Conservation (phyloP, 2,329 filamentous ascomycete genomes). For the Tricladium varicosporioides region DNA sequence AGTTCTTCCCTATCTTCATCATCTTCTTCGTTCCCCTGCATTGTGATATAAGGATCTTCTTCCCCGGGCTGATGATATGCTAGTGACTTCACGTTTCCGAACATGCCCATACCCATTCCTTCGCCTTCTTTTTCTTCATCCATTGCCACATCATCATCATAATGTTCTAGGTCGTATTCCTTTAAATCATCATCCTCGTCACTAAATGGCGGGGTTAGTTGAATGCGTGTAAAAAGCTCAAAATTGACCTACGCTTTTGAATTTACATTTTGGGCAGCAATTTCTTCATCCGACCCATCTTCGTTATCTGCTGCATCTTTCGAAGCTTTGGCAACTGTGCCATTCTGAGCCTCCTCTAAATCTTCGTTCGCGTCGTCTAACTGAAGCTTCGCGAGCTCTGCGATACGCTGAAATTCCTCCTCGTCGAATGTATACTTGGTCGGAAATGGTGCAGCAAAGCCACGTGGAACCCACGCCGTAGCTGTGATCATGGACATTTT, state of each 20-base stretch:
- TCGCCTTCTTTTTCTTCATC: constrained; percentile 51
- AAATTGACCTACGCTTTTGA: constrained; percentile 40
- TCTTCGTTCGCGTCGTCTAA: constrained; percentile 89
- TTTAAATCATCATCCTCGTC: constrained; percentile 83
- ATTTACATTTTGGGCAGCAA: constrained; percentile 30
- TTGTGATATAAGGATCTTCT: constrained; percentile 94
- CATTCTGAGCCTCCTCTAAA: constrained; percentile 56
- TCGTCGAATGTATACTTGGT: constrained; percentile 58
- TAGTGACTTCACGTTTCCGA: constrained; percentile 90
- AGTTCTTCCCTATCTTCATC: constrained; percentile 91
- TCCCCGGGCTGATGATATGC: constrained; percentile 93
- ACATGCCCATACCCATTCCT: constrained; percentile 80
- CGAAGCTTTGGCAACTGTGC: constrained; percentile 30
- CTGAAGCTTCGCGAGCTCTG: constrained; percentile 57
- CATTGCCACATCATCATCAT: constrained; percentile 77
- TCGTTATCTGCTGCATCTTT: constrained; percentile 40
- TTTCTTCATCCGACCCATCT: constrained; percentile 33
- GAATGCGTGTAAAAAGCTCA: constrained; percentile 20
- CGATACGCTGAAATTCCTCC: constrained; percentile 56
- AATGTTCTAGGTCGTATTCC: constrained; percentile 94
- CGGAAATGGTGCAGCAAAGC: constrained; percentile 57
- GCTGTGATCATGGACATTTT: constrained; percentile 54
- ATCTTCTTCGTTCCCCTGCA: constrained; percentile 62
- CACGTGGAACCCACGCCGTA: constrained; percentile 57
- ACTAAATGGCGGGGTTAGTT: constrained; percentile 26